Evolutionary conservation across 768 basidiomycete genomes (phyloP).

Genomic region (Suillus clintonianus): DNA sequence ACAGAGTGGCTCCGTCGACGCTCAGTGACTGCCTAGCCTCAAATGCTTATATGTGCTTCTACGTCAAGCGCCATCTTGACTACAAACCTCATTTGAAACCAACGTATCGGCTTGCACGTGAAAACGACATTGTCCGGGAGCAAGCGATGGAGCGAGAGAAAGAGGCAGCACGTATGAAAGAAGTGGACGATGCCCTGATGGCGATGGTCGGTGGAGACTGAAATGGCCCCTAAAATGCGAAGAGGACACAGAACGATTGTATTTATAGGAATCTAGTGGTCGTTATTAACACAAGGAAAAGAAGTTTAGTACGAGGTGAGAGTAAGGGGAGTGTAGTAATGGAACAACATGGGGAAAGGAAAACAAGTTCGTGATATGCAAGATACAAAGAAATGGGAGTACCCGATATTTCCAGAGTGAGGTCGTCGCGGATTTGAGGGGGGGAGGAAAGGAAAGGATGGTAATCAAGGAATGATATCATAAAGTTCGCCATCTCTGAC

Average conservation of each 20-base stretch:
- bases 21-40: conserved; percentile 70
- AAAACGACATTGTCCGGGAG: conserved; percentile 65
- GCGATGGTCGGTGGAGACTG: conserved; percentile 39
- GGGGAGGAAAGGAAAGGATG: background rate
- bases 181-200: conserved; percentile 68
- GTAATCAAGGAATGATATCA: conserved; percentile 64
- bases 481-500: conserved; percentile 78
- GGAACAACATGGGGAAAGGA: conserved; percentile 3
- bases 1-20: conserved; percentile 71
- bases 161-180: conserved; percentile 54
- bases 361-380: conserved; percentile 9
- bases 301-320: conserved; percentile 1
- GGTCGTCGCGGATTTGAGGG: background rate
- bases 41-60: conserved; percentile 93
- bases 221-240: conserved; percentile 2
- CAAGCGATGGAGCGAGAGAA: conserved; percentile 55
- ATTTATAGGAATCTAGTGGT: background rate
- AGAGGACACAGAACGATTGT: background rate
- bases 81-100: conserved; percentile 75
- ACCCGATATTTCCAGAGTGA: background rate
- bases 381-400: conserved; percentile 3
- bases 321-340: conserved; percentile 4
- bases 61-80: conserved; percentile 86
- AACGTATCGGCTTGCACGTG: conserved; percentile 64
- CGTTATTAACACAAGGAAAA: conserved; percentile 4